Conservation (phyloP, 2,329 filamentous ascomycete genomes). For the Akanthomyces muscarius region DNA sequence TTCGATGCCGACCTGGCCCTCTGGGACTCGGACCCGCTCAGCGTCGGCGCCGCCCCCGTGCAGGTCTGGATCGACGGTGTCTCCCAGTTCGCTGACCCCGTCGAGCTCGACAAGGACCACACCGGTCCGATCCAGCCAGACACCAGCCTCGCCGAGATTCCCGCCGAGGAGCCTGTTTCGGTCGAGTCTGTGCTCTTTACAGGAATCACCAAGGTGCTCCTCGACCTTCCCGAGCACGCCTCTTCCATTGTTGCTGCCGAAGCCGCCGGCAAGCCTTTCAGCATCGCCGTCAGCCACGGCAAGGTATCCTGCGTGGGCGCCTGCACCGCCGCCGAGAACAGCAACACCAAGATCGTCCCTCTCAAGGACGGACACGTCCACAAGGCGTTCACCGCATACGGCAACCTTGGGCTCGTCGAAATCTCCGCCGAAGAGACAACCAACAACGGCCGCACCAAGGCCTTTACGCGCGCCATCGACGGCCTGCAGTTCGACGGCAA, state of each 20-base stretch:
- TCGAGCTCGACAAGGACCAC: slow-evolving; percentile 50
- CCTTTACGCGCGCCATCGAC: slow-evolving; percentile 57
- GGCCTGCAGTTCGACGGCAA: slow-evolving; percentile 52
- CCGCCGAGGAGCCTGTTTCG: slow-evolving; percentile 36
- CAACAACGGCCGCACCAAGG: slow-evolving; percentile 46
- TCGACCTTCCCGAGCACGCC: slow-evolving; percentile 15
- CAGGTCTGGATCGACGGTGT: slow-evolving; percentile 63
- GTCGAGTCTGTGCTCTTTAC: slow-evolving; percentile 42
- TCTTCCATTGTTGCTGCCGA: slow-evolving; percentile 19
- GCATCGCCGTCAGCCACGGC: slow-evolving; percentile 51
- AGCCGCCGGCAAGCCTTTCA: slow-evolving; percentile 30
- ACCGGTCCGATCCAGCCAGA: slow-evolving; percentile 37
- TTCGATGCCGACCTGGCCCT: slow-evolving; percentile 59
- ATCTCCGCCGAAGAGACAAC: slow-evolving; percentile 55
- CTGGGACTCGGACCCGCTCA: slow-evolving; percentile 61
- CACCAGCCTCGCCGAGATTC: slow-evolving; percentile 36
- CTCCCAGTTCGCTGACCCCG: slow-evolving; percentile 51
- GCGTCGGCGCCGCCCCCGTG: slow-evolving; percentile 54
- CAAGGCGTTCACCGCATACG: slow-evolving; percentile 57
- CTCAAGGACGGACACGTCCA: slow-evolving; percentile 59
- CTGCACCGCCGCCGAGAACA: slow-evolving; percentile 39
- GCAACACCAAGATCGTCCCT: slow-evolving; percentile 35
- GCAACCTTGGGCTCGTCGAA: slow-evolving; percentile 57
- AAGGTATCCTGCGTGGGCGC: slow-evolving; percentile 53
- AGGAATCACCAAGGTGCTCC: slow-evolving; percentile 34